Evolutionary conservation across 108 stramenopile species (phyloP).

Genomic region (Fragilariopsis cylindrus): DNA sequence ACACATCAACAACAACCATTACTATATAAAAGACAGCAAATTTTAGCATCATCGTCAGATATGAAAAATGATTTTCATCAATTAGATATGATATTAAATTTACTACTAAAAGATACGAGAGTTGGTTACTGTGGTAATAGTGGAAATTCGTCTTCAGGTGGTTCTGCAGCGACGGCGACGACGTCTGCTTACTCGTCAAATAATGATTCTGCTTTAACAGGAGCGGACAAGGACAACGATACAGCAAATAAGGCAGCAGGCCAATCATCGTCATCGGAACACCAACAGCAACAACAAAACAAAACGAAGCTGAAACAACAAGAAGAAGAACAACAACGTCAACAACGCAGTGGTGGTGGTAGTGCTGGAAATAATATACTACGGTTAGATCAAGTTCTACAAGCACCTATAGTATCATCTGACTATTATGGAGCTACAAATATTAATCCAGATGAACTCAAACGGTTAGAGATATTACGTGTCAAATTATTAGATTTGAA

Average conservation of each 20-base stretch:
- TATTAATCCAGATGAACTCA: slow-evolving; percentile 36
- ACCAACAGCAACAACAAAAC: not conserved
- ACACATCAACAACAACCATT: slow-evolving; percentile 62
- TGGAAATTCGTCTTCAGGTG: not conserved
- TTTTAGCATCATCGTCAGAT: slow-evolving; percentile 56
- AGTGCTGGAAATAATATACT: not conserved
- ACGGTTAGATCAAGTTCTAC: slow-evolving; percentile 41
- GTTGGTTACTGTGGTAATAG: not conserved
- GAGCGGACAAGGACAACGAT: not conserved
- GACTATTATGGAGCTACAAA: slow-evolving; percentile 16
- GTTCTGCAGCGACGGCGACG: not conserved
- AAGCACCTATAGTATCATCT: slow-evolving; percentile 66
- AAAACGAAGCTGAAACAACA: not conserved
- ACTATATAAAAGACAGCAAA: slow-evolving; percentile 62
- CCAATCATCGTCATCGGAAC: not conserved
- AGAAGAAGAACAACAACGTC: not conserved
- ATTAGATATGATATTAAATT: slow-evolving; percentile 55
- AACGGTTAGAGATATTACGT: slow-evolving; percentile 51
- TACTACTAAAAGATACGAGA: slow-evolving; percentile 15
- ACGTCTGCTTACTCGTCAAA: too few relatives aligned
- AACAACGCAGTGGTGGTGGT: not conserved
- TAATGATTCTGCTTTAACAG: too few relatives aligned
- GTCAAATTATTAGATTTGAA: slow-evolving; percentile 39
- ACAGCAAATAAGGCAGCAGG: not conserved
- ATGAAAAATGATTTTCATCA: slow-evolving; percentile 55